phyloP scores from a whole-genome alignment of 2,329 filamentous ascomycete species.

The Trichoderma sp. region DNA sequence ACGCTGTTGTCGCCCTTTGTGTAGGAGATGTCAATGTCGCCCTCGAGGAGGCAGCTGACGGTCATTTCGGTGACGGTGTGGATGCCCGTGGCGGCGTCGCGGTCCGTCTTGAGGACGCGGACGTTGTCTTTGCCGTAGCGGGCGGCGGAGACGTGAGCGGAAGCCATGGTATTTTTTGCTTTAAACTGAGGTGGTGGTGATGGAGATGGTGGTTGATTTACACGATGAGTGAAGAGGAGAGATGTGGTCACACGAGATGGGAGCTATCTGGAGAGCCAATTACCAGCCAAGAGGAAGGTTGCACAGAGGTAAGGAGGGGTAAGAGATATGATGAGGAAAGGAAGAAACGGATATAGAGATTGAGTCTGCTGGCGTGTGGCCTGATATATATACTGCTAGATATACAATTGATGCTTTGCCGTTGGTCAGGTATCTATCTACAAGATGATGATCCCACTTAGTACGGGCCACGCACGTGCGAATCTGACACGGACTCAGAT shows the following conservation, averaged over 20 bases:
- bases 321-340: not conserved
- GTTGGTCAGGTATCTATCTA: not conserved
- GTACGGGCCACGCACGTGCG: slow-evolving; percentile 1
- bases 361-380: not conserved
- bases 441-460: slow-evolving; percentile 4
- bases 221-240: not conserved
- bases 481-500: not conserved
- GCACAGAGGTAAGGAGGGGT: not conserved
- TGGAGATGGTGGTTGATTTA: not conserved
- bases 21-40: slow-evolving; percentile 88
- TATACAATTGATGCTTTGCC: not conserved
- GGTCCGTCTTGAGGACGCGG: slow-evolving; percentile 93
- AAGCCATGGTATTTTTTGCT: slow-evolving; percentile 38
- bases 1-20: slow-evolving; percentile 92
- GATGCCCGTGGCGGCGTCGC: slow-evolving; percentile 72
- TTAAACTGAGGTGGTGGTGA: slow-evolving; percentile 21
- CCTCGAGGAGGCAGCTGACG: slow-evolving; percentile 88
- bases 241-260: not conserved
- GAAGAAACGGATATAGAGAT: not conserved
- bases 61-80: slow-evolving; percentile 96
- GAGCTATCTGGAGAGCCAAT: not conserved
- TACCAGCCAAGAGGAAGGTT: not conserved
- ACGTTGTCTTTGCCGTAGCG: slow-evolving; percentile 97
- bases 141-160: slow-evolving; percentile 64
- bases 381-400: not conserved